A percentile compares a stretch with the other conserved stretches of the same genome.
These are phyloP conservation scores for Tulasnella sp. DNA, from an alignment of 768 basidiomycete genomes.

Conservation along the genomic window DNA sequence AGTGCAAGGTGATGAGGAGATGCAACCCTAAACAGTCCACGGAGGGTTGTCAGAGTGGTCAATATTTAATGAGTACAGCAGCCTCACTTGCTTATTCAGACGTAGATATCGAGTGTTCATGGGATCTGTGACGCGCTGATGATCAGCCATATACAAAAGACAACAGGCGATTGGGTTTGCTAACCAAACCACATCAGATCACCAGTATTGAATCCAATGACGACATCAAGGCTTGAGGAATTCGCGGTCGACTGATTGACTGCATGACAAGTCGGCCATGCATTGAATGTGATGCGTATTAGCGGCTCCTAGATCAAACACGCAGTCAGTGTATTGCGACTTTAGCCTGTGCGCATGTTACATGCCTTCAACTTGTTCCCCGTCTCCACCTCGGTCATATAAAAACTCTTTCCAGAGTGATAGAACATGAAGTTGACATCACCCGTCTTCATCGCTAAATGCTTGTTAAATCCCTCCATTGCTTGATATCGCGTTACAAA, in stretches of 20 bases:
- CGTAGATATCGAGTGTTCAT: conserved; percentile 71
- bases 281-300: conserved; percentile 71
- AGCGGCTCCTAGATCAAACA: conserved; percentile 61
- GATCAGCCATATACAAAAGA: not conserved
- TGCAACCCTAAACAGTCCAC: conserved; percentile 41
- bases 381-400: conserved; percentile 80
- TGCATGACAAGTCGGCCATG: conserved; percentile 83
- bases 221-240: conserved; percentile 67
- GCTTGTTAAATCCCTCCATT: conserved; percentile 61
- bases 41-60: conserved; percentile 9
- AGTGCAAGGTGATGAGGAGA: conserved; percentile 73
- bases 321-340: not conserved
- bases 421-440: conserved; percentile 81
- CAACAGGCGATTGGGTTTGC: conserved; percentile 16
- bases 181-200: conserved; percentile 91
- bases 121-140: conserved; percentile 42
- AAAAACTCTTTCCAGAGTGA: conserved; percentile 70
- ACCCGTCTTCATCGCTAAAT: conserved; percentile 67
- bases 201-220: conserved; percentile 90
- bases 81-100: conserved; percentile 68
- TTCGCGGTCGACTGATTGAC: conserved; percentile 71
- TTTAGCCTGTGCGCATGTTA: not conserved
- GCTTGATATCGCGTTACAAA: conserved; percentile 84
- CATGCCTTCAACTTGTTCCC: conserved; percentile 72
- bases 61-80: not conserved